phyloP scores from a whole-genome alignment of 2,329 filamentous ascomycete species.

The Colletotrichum gigasporum region DNA sequence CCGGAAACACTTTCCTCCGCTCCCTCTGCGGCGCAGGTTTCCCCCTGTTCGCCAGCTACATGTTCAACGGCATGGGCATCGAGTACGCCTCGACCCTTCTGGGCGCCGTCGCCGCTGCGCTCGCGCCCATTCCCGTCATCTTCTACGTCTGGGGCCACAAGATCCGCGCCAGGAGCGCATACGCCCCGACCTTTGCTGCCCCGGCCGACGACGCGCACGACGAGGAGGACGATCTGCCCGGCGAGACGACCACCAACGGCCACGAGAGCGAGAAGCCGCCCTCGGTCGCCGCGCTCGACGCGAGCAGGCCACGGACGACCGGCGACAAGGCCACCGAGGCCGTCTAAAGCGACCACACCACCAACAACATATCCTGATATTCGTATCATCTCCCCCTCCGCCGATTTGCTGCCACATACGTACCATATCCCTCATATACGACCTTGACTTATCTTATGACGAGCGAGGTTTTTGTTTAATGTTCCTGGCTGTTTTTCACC shows the following conservation, averaged over 20 bases:
- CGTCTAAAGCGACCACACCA: conserved; percentile 21
- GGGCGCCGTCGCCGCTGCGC: conserved; percentile 64
- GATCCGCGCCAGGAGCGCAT: conserved; percentile 65
- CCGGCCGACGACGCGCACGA: conserved; percentile 44
- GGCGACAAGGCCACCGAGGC: conserved; percentile 38
- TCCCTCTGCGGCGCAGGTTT: conserved; percentile 82
- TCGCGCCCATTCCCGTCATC: conserved; percentile 70
- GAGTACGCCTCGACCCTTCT: conserved; percentile 70
- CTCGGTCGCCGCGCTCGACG: conserved; percentile 44
- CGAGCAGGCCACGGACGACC: conserved; percentile 44
- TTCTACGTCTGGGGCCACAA: conserved; percentile 69
- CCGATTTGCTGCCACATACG: too few species aligned
- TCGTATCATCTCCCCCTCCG: too few species aligned
- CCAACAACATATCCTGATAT: neutral
- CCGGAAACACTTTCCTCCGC: conserved; percentile 83
- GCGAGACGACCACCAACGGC: conserved; percentile 12
- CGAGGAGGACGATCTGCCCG: conserved; percentile 45
- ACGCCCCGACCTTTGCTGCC: conserved; percentile 57
- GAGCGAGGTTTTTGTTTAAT: neutral
- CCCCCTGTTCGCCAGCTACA: conserved; percentile 80
- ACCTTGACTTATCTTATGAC: neutral
- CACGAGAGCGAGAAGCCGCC: conserved; percentile 43
- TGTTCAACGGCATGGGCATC: conserved; percentile 71
- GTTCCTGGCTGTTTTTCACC: neutral
- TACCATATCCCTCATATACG: neutral